phyloP scores from a whole-genome alignment of 805 yeast genomes.

The Wickerhamiella spandovensis region DNA sequence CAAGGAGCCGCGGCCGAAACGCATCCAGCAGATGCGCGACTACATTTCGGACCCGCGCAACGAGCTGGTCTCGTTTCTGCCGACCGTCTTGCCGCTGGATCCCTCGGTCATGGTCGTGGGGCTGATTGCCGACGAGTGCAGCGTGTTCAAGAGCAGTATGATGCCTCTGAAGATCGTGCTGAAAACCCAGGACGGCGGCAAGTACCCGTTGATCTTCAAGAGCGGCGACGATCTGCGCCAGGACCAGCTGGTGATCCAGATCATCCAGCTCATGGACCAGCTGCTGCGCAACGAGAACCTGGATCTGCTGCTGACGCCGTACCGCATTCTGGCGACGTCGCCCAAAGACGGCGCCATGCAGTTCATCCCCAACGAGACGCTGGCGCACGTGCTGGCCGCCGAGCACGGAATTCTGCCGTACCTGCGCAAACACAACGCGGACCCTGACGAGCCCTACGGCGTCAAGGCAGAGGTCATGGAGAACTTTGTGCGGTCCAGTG shows the following conservation, averaged over 20 bases:
- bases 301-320: slow-evolving; percentile 77
- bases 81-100: slow-evolving; percentile 68
- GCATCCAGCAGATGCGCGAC: slow-evolving; percentile 54
- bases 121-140: slow-evolving; percentile 60
- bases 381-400: slow-evolving; percentile 62
- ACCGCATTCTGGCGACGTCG: slow-evolving; percentile 80
- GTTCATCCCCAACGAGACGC: slow-evolving; percentile 84
- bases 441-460: slow-evolving; percentile 26
- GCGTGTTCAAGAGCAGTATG: slow-evolving; percentile 82
- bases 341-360: slow-evolving; percentile 86
- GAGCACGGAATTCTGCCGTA: slow-evolving; percentile 67
- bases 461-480: slow-evolving; percentile 67
- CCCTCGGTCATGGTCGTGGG: slow-evolving; percentile 68
- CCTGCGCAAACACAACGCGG: slow-evolving; percentile 53
- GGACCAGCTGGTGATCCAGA: slow-evolving; percentile 93
- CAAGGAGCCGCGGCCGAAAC: slow-evolving; percentile 68
- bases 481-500: slow-evolving; percentile 85
- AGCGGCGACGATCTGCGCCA: slow-evolving; percentile 93
- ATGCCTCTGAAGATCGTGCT: slow-evolving; percentile 79
- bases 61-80: slow-evolving; percentile 31
- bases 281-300: slow-evolving; percentile 78
- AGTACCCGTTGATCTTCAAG: slow-evolving; percentile 79
- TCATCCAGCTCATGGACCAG: slow-evolving; percentile 81
- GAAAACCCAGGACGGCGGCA: slow-evolving; percentile 37
- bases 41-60: slow-evolving; percentile 36